phyloP scores from a whole-genome alignment of 2,329 filamentous ascomycete genomes.

The Pseudogymnoascus sp. region DNA sequence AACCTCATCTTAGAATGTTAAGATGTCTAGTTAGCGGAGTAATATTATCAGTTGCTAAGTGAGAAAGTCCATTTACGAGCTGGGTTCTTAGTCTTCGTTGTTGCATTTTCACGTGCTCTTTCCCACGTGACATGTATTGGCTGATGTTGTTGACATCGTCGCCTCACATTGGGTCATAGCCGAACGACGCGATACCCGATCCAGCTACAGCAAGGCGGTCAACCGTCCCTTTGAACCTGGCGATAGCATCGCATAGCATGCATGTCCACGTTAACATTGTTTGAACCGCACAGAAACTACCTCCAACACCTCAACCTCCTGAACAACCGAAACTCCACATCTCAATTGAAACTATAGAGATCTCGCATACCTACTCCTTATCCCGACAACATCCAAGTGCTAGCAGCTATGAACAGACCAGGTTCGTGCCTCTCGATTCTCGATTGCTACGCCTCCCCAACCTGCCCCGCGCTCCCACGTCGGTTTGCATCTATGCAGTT shows the following conservation, averaged over 20 bases:
- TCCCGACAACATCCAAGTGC: neutral
- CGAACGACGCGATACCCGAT: conserved; percentile 4
- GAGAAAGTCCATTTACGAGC: neutral
- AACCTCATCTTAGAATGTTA: neutral
- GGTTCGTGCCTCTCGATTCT: neutral
- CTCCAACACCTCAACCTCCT: neutral
- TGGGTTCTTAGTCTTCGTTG: neutral
- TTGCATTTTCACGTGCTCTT: neutral
- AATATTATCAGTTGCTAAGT: neutral
- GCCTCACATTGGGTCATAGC: conserved; percentile 2
- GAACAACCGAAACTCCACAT: neutral
- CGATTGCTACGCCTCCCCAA: neutral
- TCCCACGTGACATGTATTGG: neutral
- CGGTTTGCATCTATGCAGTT: neutral
- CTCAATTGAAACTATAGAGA: neutral
- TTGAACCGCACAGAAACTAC: neutral
- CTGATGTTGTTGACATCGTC: neutral
- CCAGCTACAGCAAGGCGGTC: conserved; percentile 4
- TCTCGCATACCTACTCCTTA: neutral
- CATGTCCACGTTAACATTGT: conserved; percentile 1
- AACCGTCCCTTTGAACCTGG: conserved; percentile 5
- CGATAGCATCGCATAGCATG: conserved; percentile 5
- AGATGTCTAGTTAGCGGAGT: neutral
- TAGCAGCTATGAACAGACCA: conserved; percentile 1
- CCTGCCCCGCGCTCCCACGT: neutral